A percentile compares a stretch with the other conserved stretches of the same genome.
Conservation (phyloP, 163 green algal species). For the Scenedesmus sp. region DNA sequence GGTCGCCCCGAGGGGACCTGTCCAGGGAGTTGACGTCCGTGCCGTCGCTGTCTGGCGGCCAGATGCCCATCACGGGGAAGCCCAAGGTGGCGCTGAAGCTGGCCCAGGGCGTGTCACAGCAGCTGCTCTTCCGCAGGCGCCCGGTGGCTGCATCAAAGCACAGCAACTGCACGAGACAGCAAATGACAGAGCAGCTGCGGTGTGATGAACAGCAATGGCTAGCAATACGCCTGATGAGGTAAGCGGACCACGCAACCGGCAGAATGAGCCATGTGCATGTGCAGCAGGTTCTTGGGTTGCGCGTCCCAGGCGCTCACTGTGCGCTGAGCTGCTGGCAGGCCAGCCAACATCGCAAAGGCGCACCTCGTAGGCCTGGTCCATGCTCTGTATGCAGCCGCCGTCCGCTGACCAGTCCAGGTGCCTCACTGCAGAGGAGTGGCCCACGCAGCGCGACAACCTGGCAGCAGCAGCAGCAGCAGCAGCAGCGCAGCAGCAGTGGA, state of each 20-base stretch:
- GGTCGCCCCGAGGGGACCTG: slow-evolving; percentile 61
- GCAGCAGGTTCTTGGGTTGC: no score
- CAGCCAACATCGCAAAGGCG: neutral
- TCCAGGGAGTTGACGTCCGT: slow-evolving; percentile 74
- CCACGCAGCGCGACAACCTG: slow-evolving; percentile 55
- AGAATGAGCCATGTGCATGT: no score
- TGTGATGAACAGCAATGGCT: neutral
- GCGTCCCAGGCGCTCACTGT: no score
- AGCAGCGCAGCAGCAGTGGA: neutral
- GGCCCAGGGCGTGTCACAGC: slow-evolving; percentile 53
- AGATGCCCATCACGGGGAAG: slow-evolving; percentile 79
- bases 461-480: slow-evolving; percentile 6
- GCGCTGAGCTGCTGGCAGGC: no score
- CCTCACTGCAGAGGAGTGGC: slow-evolving; percentile 72
- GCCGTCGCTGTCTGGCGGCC: slow-evolving; percentile 68
- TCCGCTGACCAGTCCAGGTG: slow-evolving; percentile 75
- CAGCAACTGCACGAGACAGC: slow-evolving; percentile 13
- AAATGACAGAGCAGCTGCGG: no score
- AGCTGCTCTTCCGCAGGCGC: slow-evolving; percentile 65
- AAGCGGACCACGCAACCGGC: no score
- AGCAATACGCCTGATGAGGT: no score
- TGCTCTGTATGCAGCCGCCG: slow-evolving; percentile 65
- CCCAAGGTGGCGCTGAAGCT: slow-evolving; percentile 69
- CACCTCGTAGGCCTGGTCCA: slow-evolving; percentile 77
- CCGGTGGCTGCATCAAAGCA: slow-evolving; percentile 69